Evolutionary conservation across 2,329 filamentous ascomycete species (phyloP), one percentile per base, ranked within the genome.

Genomic region (Neopestalotiopsis sp.): DNA sequence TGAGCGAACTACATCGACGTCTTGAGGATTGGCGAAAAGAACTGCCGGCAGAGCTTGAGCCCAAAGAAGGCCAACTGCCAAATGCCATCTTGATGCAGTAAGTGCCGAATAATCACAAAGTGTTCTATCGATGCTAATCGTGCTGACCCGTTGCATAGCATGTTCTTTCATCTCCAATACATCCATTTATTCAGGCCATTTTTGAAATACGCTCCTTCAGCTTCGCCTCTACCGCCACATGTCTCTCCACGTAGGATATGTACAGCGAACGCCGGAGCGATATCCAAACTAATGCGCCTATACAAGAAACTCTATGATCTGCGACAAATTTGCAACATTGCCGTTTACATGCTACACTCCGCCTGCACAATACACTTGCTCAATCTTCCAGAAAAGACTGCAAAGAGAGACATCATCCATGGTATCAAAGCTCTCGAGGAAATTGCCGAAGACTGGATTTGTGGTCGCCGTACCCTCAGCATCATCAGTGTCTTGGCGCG

Each of bases 131-230:
- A 17, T 42, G 14, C 17, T 20, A 13, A 14, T 17, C 24, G 67
- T 0, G 49, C 73, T 82, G 66, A 81, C 71, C 17, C 61, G 24
- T 5, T 34, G 9, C 4, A 9, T 75, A 98, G 95, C 83, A 98
- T 98, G 95, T 97, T 98, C 81, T 97, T 95, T 80, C 95, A 98
- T 76, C 87, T 98, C 0, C 90, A 98, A 61, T 97, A 97, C 77
- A 97, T 98, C 70, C 95, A 98, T 76, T 90, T 98, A 4, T 98
- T 98, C 84, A 90, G 95, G 5, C 95, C 96, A 0, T 98, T 98
- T 77, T 87, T 98, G 65, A 97, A 96, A 79, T 98, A 98, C 77
- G 92, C 89, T 3, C 94, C 92, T 63, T 84, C 89, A 6, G 91
- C 90, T 1, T 97, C 95, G 0, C 95, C 94, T 0, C 86, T 98